Percentiles rank a stretch among this genome's conserved stretches.
Conservation (phyloP, 331 rosid species). For the Pyrus hybrid region DNA sequence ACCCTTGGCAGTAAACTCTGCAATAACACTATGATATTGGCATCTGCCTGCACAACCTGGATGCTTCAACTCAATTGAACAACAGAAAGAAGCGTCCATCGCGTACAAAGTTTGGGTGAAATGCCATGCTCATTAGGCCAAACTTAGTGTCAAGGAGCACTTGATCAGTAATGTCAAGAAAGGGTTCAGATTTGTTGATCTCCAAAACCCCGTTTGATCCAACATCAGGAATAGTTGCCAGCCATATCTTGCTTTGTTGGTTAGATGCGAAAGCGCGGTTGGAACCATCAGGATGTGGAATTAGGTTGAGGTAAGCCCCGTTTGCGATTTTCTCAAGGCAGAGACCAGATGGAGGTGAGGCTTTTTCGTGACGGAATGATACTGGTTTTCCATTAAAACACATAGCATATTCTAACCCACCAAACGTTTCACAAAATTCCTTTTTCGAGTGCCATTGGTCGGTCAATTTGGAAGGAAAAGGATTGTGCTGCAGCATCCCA, state of each 20-base stretch:
- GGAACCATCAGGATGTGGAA: slow-evolving; percentile 40
- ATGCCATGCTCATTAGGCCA: slow-evolving; percentile 30
- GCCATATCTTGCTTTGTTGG: slow-evolving; percentile 28
- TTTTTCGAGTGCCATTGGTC: slow-evolving; percentile 10
- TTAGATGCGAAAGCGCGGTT: slow-evolving; percentile 21
- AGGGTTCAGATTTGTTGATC: slow-evolving; percentile 23
- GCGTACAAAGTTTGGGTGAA: slow-evolving; percentile 28
- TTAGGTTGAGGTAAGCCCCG: slow-evolving; percentile 26
- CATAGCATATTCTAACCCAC: slow-evolving; percentile 5
- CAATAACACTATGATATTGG: slow-evolving; percentile 25
- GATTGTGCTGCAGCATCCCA: not conserved
- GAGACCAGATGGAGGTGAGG: slow-evolving; percentile 16
- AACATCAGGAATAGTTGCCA: slow-evolving; percentile 27
- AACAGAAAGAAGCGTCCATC: slow-evolving; percentile 36
- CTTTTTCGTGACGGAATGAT: not conserved
- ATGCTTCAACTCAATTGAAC: slow-evolving; percentile 15
- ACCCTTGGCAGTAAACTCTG: slow-evolving; percentile 30
- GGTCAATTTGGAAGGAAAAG: slow-evolving; percentile 7
- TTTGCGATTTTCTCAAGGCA: slow-evolving; percentile 38
- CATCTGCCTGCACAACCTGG: slow-evolving; percentile 40
- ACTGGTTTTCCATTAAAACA: slow-evolving; percentile 12
- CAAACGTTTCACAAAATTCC: slow-evolving; percentile 19
- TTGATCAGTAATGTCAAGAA: slow-evolving; percentile 17
- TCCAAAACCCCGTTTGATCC: slow-evolving; percentile 11
- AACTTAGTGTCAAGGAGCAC: slow-evolving; percentile 16